phyloP scores from a whole-genome alignment of 495 filamentous ascomycete species.

The Immersiella caudata region DNA sequence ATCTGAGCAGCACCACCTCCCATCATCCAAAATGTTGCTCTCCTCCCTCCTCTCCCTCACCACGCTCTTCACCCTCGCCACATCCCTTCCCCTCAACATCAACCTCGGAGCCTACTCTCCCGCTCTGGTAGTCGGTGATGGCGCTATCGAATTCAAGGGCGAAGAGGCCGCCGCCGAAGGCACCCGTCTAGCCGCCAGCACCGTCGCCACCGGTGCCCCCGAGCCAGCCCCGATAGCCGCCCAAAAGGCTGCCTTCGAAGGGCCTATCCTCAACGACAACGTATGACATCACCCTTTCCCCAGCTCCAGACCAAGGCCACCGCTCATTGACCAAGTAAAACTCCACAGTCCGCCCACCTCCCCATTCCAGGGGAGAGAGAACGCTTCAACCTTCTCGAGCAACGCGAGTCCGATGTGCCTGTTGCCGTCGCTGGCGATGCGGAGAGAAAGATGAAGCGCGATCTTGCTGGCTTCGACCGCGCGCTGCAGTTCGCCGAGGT shows the following conservation, averaged over 20 bases:
- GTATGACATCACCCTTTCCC: not conserved
- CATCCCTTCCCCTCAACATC: slow-evolving; percentile 54
- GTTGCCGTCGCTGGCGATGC: not conserved
- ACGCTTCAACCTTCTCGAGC: slow-evolving; percentile 1
- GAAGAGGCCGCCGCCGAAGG: slow-evolving; percentile 31
- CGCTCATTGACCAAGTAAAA: slow-evolving; percentile 7
- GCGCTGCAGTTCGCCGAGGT: slow-evolving; percentile 49
- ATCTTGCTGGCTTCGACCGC: slow-evolving; percentile 49
- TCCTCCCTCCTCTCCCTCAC: slow-evolving; percentile 23
- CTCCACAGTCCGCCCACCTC: not conserved
- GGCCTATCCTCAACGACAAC: slow-evolving; percentile 17
- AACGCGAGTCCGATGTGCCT: slow-evolving; percentile 5
- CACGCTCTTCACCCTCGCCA: slow-evolving; percentile 20
- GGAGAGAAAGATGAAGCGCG: slow-evolving; percentile 34
- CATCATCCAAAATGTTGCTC: slow-evolving; percentile 26
- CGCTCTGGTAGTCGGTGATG: slow-evolving; percentile 61
- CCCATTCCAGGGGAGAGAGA: not conserved
- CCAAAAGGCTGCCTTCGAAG: not conserved
- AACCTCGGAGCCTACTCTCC: slow-evolving; percentile 63
- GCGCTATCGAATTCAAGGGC: slow-evolving; percentile 55
- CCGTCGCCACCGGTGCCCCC: not conserved
- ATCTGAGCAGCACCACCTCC: no score
- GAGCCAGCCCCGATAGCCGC: not conserved
- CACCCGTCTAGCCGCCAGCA: slow-evolving; percentile 21
- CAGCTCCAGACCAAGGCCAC: not conserved